phyloP scores from a whole-genome alignment of 1,284 basidiomycete species.

The Irpex rosettiformis region DNA sequence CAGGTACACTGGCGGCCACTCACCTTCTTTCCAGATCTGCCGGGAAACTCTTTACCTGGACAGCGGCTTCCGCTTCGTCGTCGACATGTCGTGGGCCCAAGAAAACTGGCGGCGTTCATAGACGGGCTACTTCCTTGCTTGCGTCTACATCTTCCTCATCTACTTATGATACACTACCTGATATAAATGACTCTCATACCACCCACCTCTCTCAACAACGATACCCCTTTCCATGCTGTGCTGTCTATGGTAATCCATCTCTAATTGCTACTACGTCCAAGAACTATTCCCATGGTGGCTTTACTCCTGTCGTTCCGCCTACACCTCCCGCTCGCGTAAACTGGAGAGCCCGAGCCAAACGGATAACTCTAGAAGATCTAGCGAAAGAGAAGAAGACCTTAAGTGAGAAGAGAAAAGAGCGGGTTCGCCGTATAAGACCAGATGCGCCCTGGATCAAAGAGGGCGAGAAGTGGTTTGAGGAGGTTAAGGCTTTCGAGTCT shows the following conservation, averaged over 20 bases:
- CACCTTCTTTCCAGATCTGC: not conserved
- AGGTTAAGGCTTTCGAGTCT: slow-evolving; percentile 42
- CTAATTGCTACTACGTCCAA: not conserved
- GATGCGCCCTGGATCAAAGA: slow-evolving; percentile 9
- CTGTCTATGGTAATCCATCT: slow-evolving; percentile 1
- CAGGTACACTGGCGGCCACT: slow-evolving; percentile 3
- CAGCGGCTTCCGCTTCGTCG: not conserved
- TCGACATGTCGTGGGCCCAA: not conserved
- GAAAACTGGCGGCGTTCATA: not conserved
- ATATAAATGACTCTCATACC: not conserved
- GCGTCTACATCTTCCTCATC: not conserved
- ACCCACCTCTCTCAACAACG: not conserved
- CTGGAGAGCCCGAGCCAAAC: slow-evolving; percentile 7
- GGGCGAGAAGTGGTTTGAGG: slow-evolving; percentile 38
- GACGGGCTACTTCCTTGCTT: not conserved
- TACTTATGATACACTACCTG: not conserved
- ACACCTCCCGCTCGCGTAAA: slow-evolving; percentile 2
- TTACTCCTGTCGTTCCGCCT: not conserved
- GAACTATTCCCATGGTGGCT: not conserved
- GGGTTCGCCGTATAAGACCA: not conserved
- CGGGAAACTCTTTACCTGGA: not conserved
- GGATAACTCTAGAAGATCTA: not conserved
- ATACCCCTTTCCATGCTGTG: slow-evolving; percentile 1
- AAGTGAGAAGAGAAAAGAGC: not conserved
- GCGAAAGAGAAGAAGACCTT: not conserved